A percentile compares a stretch with the other conserved stretches of the same genome.
phyloP scores from a whole-genome alignment of 202 grass and related monocot genomes.

The Schoenoplectus tabernaemontani region DNA sequence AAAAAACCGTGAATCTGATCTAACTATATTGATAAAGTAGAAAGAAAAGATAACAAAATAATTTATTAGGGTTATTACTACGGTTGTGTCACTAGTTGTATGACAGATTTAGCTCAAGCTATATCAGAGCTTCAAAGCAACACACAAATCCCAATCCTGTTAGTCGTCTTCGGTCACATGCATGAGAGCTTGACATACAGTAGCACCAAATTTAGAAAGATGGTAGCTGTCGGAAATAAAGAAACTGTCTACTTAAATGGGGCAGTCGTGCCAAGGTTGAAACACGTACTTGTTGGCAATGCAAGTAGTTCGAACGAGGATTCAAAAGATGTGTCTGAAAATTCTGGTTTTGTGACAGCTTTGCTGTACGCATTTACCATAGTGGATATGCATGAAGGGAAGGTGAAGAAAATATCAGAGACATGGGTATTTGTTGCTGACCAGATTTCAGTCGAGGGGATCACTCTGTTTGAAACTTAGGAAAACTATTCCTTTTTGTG shows the following conservation, averaged over 20 bases:
- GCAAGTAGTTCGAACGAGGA: not conserved
- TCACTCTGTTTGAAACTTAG: slow-evolving; percentile 38
- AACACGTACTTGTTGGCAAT: slow-evolving; percentile 6
- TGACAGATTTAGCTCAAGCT: slow-evolving; percentile 58
- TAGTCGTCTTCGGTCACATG: slow-evolving; percentile 91
- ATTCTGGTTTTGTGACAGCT: slow-evolving; percentile 7
- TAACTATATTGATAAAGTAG: not conserved
- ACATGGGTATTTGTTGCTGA: slow-evolving; percentile 47
- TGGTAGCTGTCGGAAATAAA: slow-evolving; percentile 47
- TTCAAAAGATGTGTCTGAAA: slow-evolving; percentile 23
- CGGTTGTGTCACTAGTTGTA: no score
- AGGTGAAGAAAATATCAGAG: slow-evolving; percentile 61
- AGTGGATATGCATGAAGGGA: slow-evolving; percentile 42
- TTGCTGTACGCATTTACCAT: slow-evolving; percentile 47
- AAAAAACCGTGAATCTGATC: not conserved
- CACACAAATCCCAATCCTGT: slow-evolving; percentile 44
- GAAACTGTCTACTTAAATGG: slow-evolving; percentile 66
- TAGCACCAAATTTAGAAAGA: slow-evolving; percentile 51
- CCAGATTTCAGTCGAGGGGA: slow-evolving; percentile 48
- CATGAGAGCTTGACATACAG: slow-evolving; percentile 70
- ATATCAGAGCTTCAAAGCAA: slow-evolving; percentile 60
- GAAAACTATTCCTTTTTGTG: slow-evolving; percentile 13
- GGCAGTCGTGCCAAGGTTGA: slow-evolving; percentile 80
- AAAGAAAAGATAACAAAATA: not conserved
- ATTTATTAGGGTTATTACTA: not conserved